Conservation (phyloP, 2,329 filamentous ascomycete species). For the Pseudogymnoascus sp. region DNA sequence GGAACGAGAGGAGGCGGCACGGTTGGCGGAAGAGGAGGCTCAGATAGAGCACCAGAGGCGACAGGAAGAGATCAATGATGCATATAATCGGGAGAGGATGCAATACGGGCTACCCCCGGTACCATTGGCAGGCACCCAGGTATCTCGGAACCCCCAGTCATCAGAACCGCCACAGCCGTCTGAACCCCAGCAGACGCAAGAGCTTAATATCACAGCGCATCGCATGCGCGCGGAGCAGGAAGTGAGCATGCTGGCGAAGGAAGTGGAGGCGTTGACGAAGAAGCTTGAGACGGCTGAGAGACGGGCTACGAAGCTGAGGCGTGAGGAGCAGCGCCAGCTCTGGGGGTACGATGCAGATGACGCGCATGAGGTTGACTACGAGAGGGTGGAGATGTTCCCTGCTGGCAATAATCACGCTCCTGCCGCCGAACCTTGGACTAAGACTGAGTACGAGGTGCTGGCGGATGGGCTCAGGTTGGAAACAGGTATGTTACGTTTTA, state of each 20-base stretch:
- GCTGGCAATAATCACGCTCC: constrained; percentile 13
- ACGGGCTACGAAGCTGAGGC: not conserved
- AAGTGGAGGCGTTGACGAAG: not conserved
- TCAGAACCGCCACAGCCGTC: not conserved
- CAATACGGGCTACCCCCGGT: not conserved
- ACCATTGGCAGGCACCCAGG: not conserved
- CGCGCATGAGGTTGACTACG: not conserved
- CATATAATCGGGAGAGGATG: not conserved
- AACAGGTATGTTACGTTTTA: not conserved
- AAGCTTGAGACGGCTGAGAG: not conserved
- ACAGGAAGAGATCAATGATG: not conserved
- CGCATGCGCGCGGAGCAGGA: not conserved
- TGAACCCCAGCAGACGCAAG: not conserved
- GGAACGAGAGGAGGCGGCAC: not conserved
- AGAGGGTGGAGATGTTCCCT: constrained; percentile 14
- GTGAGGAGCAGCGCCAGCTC: not conserved
- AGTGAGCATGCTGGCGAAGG: not conserved
- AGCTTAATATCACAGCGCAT: not conserved
- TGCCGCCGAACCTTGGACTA: not conserved
- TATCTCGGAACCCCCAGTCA: not conserved
- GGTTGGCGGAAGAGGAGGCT: not conserved
- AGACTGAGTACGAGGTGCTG: constrained; percentile 3
- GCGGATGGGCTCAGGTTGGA: constrained; percentile 1
- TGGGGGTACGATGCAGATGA: not conserved
- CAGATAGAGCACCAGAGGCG: not conserved